Evolutionary conservation across 1,139 yeast genomes (phyloP).

Genomic region (Lodderomyces theae): DNA sequence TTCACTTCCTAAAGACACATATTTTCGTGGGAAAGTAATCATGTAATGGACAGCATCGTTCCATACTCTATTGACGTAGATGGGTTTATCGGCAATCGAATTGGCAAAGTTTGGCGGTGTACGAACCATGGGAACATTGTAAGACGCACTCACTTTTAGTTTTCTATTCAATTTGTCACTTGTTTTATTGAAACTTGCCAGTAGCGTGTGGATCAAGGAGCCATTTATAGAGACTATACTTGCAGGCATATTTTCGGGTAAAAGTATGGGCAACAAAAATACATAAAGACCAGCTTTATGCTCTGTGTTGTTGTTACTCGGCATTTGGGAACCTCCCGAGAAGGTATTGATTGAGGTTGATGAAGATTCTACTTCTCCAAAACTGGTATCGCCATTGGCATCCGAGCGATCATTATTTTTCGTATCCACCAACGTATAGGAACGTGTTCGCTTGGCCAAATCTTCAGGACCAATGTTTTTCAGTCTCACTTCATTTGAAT

Average conservation of each 20-base stretch:
- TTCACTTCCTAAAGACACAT: conserved; percentile 67
- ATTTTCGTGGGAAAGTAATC: conserved; percentile 72
- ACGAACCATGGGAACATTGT: conserved; percentile 57
- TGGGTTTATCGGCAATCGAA: conserved; percentile 74
- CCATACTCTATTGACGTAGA: conserved; percentile 82
- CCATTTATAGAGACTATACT: conserved; percentile 59
- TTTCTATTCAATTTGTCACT: conserved; percentile 39
- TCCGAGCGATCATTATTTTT: conserved; percentile 10
- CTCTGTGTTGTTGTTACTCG: conserved; percentile 12
- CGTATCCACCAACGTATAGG: conserved; percentile 28
- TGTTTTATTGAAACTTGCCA: conserved; percentile 29
- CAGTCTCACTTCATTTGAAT: conserved; percentile 33
- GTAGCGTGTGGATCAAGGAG: conserved; percentile 35
- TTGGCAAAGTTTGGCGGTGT: conserved; percentile 79
- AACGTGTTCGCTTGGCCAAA: conserved; percentile 37
- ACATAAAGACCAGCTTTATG: conserved; percentile 77
- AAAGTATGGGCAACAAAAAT: conserved; percentile 66
- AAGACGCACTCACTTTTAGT: conserved; percentile 27
- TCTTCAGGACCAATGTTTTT: conserved; percentile 31
- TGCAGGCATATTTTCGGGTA: conserved; percentile 74
- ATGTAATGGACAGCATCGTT: conserved; percentile 76
- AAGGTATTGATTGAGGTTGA: conserved; percentile 2
- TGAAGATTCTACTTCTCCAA: conserved; percentile 4
- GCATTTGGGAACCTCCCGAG: not conserved
- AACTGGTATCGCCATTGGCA: not conserved